phyloP scores from a whole-genome alignment of 345 rosid genomes.

The Euphorbia peplus region DNA sequence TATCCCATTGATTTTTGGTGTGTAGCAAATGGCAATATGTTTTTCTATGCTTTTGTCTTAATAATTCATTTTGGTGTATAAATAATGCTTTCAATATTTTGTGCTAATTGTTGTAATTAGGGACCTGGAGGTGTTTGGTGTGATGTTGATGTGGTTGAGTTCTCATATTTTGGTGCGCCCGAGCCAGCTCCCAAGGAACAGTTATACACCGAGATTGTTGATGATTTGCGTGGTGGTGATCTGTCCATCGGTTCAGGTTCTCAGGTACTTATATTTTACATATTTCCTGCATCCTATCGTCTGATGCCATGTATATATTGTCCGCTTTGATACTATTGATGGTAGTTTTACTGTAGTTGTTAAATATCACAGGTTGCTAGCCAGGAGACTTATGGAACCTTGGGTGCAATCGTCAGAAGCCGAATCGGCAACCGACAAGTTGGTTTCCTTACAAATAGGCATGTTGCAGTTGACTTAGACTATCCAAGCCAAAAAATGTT shows the following conservation, averaged over 20 bases:
- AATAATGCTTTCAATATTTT: too few relatives aligned
- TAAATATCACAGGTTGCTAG: constrained; percentile 62
- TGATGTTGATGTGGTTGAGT: constrained; percentile 94
- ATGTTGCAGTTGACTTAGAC: constrained; percentile 90
- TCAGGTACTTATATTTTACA: constrained; percentile 69
- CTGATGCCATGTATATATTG: too few relatives aligned
- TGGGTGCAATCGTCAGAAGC: constrained; percentile 93
- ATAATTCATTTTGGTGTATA: too few relatives aligned
- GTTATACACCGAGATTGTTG: constrained; percentile 80
- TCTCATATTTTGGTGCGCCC: constrained; percentile 88
- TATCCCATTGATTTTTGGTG: too few relatives aligned
- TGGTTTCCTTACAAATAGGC: constrained; percentile 93
- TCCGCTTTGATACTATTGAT: background rate
- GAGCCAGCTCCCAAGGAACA: constrained; percentile 83
- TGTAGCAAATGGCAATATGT: too few relatives aligned
- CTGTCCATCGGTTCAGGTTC: constrained; percentile 88
- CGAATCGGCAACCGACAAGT: constrained; percentile 79
- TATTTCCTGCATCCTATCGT: background rate
- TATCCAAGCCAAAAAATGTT: constrained; percentile 98
- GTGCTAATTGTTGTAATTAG: constrained; percentile 32
- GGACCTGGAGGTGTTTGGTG: constrained; percentile 99
- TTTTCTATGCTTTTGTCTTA: too few relatives aligned
- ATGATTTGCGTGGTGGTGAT: constrained; percentile 85
- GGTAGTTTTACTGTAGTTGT: background rate
- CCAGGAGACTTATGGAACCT: constrained; percentile 91